Base-by-base conservation (phyloP, 1,139 yeast genomes). In the Pichia sp. region DNA sequence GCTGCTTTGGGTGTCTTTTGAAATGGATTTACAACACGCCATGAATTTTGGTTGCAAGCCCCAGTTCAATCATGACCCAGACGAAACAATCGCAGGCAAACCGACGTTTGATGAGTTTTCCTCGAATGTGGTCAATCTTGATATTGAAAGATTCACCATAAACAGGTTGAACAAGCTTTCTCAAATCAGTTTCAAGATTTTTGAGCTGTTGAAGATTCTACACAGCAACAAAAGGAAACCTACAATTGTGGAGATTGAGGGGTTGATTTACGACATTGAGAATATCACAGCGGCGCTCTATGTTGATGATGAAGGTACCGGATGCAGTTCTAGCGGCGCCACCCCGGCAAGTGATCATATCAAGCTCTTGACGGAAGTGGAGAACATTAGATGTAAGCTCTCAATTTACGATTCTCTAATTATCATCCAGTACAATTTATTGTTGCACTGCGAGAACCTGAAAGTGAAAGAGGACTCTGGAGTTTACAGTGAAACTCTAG, bases 31-130 rank as follows among this genome's bases (percentile, higher is more conserved):
- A 33, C 60, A 61, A 32, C 64, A 64, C 49, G 57, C 71, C 0
- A 55, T 65, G 51, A 59, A 61, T n/a, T 65, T 56, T 51, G 80
- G 80, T 3, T 65, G 65, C 36, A 65, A 69, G 4, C 56, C 68
- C 11, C 53, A 57, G 46, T 56, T 68, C 11, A 55, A 59, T 44
- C 56, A 55, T 27, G 60, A 56, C 38, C 61, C 64, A 27, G 27
- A 39, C 27, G 33, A 6, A 23, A 62, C 57, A 50, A 75, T 71
- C 23, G 23, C 23, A 16, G 23, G 23, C 23, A 39, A 52, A 16
- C 62, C 65, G 0, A 47, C 45, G 33, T 60, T 51, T 43, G 53
- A 53, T 9, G 48, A 52, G 3, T 56, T 52, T 5, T 35, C 39
- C n/a, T 40, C 52, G 3, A 56, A 55, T 38, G 40, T 49, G 3